Base-by-base conservation (phyloP, 192 early-diverging fungal genomes). In the Mortierella claussenii region DNA sequence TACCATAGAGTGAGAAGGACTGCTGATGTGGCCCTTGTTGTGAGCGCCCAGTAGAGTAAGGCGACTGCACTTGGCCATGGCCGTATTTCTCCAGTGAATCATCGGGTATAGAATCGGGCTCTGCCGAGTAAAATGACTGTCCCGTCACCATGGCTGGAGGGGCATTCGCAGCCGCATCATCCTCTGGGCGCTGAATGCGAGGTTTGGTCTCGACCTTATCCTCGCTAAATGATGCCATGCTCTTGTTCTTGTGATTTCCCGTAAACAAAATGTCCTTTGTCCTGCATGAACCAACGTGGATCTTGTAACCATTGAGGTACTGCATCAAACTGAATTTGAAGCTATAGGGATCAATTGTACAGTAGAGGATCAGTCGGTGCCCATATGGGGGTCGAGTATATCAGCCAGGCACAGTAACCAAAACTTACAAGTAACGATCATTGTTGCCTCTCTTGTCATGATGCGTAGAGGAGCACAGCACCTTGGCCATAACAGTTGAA, bases 241-340 rank as follows among this genome's bases (percentile, higher is more conserved):
- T 66, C 53, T 76, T 76, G 56, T 76, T 76, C 37, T 76, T 76
- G 31, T 76, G 73, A 37, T 76, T 76, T 48, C 73, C 73, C 6
- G 73, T 76, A 21, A 76, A 76, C 17, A 76, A 43, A 37, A 76
- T 76, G 18, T 76, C 73, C 31, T 76, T 76, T 30, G 73, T 76
- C 53, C 73, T 60, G 32, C 73, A 76, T 17, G 64, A 76, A 34
- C 65, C 73, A 13, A 76, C 65, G 4, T 27, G 64, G 23, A 76
- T 60, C 52, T 76, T 76, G 47, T 67, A 49, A 9, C 59, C 65
- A 24, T 56, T 44, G 20, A 76, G n/a, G 32, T 76, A 76, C 46
- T 76, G 73, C 42, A 66, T 56, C 53, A 62, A 26, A 46, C 63
- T 67, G 43, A 76, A 76, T 59, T 76, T 60, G 59, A 76, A 76